phyloP scores from a whole-genome alignment of 306 rosid species.

The Vigna unguiculata region DNA sequence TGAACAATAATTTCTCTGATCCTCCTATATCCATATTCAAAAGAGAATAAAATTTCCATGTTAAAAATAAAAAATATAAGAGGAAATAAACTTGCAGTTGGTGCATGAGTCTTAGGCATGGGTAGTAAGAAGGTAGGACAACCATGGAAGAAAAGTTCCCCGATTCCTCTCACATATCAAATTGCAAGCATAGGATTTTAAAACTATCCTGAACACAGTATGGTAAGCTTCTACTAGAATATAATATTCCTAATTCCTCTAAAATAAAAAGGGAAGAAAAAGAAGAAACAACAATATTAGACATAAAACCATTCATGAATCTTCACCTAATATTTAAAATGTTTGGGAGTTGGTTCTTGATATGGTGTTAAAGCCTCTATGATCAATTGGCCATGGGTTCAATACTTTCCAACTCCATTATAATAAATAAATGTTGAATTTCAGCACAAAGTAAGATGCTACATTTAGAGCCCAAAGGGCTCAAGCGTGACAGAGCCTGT shows the following conservation, averaged over 20 bases:
- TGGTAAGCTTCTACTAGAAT: slow-evolving; percentile 13
- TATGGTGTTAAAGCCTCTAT: slow-evolving; percentile 23
- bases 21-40: slow-evolving; percentile 68
- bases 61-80: slow-evolving; percentile 40
- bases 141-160: slow-evolving; percentile 5
- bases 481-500: background rate
- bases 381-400: background rate
- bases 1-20: slow-evolving; percentile 74
- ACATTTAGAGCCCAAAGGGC: slow-evolving; percentile 14
- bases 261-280: slow-evolving; percentile 28
- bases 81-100: slow-evolving; percentile 26
- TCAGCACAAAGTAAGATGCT: slow-evolving; percentile 23
- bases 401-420: slow-evolving; percentile 3
- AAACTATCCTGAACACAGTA: slow-evolving; percentile 34
- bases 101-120: background rate
- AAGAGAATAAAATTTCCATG: slow-evolving; percentile 39
- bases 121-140: slow-evolving; percentile 1
- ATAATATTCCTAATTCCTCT: slow-evolving; percentile 29
- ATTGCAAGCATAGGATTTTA: slow-evolving; percentile 3
- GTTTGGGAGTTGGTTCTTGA: slow-evolving; percentile 10
- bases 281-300: slow-evolving; percentile 29
- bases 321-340: slow-evolving; percentile 20
- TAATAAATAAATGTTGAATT: slow-evolving; percentile 35
- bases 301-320: slow-evolving; percentile 8
- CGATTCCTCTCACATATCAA: slow-evolving; percentile 27